Base-by-base conservation (phyloP, 2,329 filamentous ascomycete genomes). In the Paradendryphiella salina region DNA sequence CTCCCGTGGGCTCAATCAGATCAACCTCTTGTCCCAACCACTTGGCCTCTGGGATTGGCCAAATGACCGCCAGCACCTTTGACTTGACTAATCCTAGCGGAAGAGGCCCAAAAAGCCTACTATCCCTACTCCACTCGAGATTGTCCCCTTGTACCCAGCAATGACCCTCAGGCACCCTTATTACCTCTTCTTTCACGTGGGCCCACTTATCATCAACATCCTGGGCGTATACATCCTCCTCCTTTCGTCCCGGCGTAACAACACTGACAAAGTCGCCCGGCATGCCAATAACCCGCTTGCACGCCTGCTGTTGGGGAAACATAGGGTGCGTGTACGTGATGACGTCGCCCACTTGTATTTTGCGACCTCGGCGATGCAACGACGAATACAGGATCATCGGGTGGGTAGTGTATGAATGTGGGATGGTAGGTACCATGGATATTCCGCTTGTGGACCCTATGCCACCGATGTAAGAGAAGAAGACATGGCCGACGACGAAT, bases 91-190 rank as follows among this genome's bases (percentile, higher is more conserved):
- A 76, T 1, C 84, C 93, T 67, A 99, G 76, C 0, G 94, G 94
- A 21, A 99, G 71, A 0, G 94, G 90, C 0, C 94, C 94, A 75
- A 88, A 96, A 33, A 85, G 79, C 55, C 94, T 85, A 35, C 91
- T 96, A 76, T 99, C 94, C 58, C 90, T 79, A 18, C 91, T 96
- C 65, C 83, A 87, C 3, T 84, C 80, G 54, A 96, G 69, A 72
- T 97, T 97, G 73, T 99, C 94, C 2, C 94, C 94, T 2, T 85
- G 83, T 5, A 96, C 78, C 84, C 90, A 97, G 65, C 91, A 95
- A 77, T 99, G 94, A 1, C 94, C 94, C 67, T 88, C 80, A 0
- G 94, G 94, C 13, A 99, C 88, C 79, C 88, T 85, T 14, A 90
- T 80, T 82, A 89, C 86, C 41, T 63, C 61, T 34, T 73, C 69